phyloP scores from a whole-genome alignment of 2,329 filamentous ascomycete genomes.

The Epicoccum nigrum region DNA sequence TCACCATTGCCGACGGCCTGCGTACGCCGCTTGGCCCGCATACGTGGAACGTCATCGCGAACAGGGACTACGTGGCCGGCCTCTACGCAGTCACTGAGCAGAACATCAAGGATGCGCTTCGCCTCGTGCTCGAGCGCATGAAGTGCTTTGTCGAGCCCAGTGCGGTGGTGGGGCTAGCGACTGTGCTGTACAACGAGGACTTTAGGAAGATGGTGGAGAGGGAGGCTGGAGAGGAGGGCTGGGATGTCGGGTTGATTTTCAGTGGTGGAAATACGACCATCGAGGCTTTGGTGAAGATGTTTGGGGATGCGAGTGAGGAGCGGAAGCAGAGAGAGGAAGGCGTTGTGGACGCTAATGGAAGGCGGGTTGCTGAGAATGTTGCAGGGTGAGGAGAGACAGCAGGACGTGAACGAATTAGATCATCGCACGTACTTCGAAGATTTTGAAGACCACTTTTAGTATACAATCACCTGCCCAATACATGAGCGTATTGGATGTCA shows the following conservation, averaged over 20 bases:
- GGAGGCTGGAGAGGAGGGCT: slow-evolving; percentile 74
- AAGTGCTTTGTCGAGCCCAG: slow-evolving; percentile 93
- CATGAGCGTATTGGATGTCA: no score
- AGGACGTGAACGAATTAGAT: background rate
- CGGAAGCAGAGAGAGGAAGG: slow-evolving; percentile 49
- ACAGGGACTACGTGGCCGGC: slow-evolving; percentile 70
- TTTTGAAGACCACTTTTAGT: no score
- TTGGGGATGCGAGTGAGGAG: slow-evolving; percentile 43
- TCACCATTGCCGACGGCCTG: slow-evolving; percentile 89
- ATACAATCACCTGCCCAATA: no score
- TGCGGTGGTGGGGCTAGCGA: slow-evolving; percentile 81
- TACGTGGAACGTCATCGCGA: slow-evolving; percentile 79
- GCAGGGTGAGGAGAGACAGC: slow-evolving; percentile 49
- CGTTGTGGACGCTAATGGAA: slow-evolving; percentile 50
- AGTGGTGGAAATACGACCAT: slow-evolving; percentile 70
- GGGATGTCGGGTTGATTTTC: slow-evolving; percentile 70
- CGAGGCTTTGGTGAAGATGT: slow-evolving; percentile 64
- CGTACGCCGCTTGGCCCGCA: slow-evolving; percentile 78
- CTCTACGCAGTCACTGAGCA: slow-evolving; percentile 79
- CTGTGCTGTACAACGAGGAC: slow-evolving; percentile 82
- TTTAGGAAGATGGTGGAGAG: slow-evolving; percentile 70
- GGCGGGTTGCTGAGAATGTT: slow-evolving; percentile 54
- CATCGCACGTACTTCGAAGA: no score
- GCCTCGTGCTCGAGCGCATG: slow-evolving; percentile 81
- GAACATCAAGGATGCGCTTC: slow-evolving; percentile 78